Conservation (phyloP, 2,329 filamentous ascomycete genomes). For the Penicillium aurantiogriseum region DNA sequence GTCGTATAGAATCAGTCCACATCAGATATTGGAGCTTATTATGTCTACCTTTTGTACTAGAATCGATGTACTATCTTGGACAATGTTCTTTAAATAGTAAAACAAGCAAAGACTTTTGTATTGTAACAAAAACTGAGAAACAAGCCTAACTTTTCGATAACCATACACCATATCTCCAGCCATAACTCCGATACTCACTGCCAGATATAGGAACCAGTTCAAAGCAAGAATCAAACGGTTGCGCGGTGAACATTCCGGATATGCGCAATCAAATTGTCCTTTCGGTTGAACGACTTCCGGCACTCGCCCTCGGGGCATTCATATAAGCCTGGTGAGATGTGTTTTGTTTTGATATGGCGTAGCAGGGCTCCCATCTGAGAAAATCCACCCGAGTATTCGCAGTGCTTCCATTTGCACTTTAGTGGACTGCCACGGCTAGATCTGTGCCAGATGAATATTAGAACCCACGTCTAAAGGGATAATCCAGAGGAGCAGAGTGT, state of each 20-base stretch:
- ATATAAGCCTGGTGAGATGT: background rate
- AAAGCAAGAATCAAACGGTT: background rate
- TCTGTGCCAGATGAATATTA: background rate
- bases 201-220: background rate
- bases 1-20: background rate
- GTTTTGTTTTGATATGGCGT: conserved; percentile 4
- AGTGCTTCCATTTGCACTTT: conserved; percentile 3
- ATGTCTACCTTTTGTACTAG: too few species aligned
- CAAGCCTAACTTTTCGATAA: background rate
- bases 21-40: too few species aligned
- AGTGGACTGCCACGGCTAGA: background rate
- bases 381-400: conserved; percentile 1
- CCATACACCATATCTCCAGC: background rate
- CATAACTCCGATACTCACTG: background rate
- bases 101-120: background rate
- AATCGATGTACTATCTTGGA: background rate
- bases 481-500: background rate
- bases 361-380: background rate
- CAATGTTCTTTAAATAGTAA: background rate
- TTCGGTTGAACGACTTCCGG: background rate
- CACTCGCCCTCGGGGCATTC: background rate
- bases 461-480: background rate
- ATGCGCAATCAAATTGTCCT: conserved; percentile 4
- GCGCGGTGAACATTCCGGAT: conserved; percentile 3
- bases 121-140: background rate